Percentiles rank a stretch among this genome's conserved stretches.
Evolutionary conservation across 2,329 filamentous ascomycete species (phyloP).

Genomic region (Aspergillus neotritici): DNA sequence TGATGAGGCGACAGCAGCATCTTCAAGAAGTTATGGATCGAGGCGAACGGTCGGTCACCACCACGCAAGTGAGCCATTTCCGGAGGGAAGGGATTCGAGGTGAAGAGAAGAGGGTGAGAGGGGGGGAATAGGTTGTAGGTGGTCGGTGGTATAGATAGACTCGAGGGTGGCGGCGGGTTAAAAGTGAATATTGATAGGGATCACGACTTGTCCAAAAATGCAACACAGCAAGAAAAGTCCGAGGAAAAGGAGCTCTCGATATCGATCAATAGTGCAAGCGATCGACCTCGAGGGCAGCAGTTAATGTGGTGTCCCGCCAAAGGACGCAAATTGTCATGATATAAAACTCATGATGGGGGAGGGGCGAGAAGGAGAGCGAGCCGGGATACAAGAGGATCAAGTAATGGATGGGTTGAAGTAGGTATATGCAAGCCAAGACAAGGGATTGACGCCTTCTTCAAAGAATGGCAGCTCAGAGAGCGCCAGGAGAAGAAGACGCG

Average conservation of each 20-base stretch:
- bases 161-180: slow-evolving; percentile 9
- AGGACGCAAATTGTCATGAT: slow-evolving; percentile 41
- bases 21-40: slow-evolving; percentile 39
- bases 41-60: slow-evolving; percentile 29
- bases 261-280: slow-evolving; percentile 23
- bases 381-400: too few species aligned
- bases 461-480: slow-evolving; percentile 24
- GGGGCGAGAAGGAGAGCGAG: slow-evolving; percentile 1
- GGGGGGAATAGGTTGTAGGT: slow-evolving; percentile 11
- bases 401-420: too few species aligned
- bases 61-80: slow-evolving; percentile 30
- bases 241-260: slow-evolving; percentile 20
- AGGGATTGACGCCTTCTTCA: slow-evolving; percentile 22
- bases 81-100: slow-evolving; percentile 8
- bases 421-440: slow-evolving; percentile 19
- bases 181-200: slow-evolving; percentile 11
- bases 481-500: slow-evolving; percentile 24
- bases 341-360: slow-evolving; percentile 31
- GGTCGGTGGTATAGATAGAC: slow-evolving; percentile 1
- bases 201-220: not conserved
- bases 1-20: slow-evolving; percentile 42
- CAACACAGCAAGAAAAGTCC: slow-evolving; percentile 1
- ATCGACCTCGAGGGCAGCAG: slow-evolving; percentile 24
- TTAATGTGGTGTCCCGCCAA: slow-evolving; percentile 26
- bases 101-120: slow-evolving; percentile 7